Conservation (phyloP, 352 stramenopile genomes). For the Phytophthora pinifolia region DNA sequence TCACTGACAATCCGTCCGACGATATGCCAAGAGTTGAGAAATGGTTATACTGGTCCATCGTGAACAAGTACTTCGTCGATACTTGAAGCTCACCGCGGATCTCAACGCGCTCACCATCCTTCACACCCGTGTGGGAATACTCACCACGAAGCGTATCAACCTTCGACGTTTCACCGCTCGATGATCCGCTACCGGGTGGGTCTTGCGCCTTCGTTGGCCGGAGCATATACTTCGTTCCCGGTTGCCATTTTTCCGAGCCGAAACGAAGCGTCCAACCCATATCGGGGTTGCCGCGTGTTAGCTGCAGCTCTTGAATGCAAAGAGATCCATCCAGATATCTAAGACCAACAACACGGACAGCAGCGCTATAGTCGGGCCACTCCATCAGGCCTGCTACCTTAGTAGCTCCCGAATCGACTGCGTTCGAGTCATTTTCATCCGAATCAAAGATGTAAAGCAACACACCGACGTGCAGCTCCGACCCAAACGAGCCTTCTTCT, state of each 20-base stretch:
- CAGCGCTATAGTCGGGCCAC: slow-evolving; percentile 82
- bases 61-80: slow-evolving; percentile 81
- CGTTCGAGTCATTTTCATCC: slow-evolving; percentile 9
- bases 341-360: slow-evolving; percentile 62
- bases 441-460: slow-evolving; percentile 64
- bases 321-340: slow-evolving; percentile 57
- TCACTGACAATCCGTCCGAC: slow-evolving; percentile 77
- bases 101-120: slow-evolving; percentile 62
- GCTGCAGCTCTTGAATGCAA: slow-evolving; percentile 77
- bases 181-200: slow-evolving; percentile 1
- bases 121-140: slow-evolving; percentile 54
- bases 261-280: slow-evolving; percentile 90
- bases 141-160: slow-evolving; percentile 52
- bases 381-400: slow-evolving; percentile 74
- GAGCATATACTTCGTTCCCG: slow-evolving; percentile 83
- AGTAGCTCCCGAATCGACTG: slow-evolving; percentile 5
- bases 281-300: slow-evolving; percentile 78
- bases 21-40: slow-evolving; percentile 81
- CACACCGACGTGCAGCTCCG: slow-evolving; percentile 78
- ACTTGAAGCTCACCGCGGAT: slow-evolving; percentile 65
- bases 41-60: slow-evolving; percentile 77
- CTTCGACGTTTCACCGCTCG: slow-evolving; percentile 7
- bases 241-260: slow-evolving; percentile 85
- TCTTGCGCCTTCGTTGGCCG: slow-evolving; percentile 22
- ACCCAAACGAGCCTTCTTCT: slow-evolving; percentile 75